Base-by-base conservation (phyloP, 805 yeast species). In the Barnettozyma siamensis region DNA sequence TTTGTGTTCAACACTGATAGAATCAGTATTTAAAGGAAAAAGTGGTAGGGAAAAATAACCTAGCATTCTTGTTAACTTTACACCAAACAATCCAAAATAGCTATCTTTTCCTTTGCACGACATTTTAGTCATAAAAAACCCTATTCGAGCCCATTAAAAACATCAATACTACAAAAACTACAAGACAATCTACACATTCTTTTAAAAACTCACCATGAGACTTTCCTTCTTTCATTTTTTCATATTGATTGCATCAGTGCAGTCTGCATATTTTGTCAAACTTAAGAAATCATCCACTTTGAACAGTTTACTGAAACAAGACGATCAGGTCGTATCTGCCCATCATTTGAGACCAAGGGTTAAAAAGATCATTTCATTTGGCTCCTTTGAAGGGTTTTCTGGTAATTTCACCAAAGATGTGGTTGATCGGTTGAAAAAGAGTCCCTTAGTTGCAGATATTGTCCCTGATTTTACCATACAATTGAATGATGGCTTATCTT, bases 371-470 rank as follows among this genome's bases (percentile, higher is more conserved):
- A 78, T 78, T 49, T 70, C 83, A 0, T 77, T 87, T 53, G 94
- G 94, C 1, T 70, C 69, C 18, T 83, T 85, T 55, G 76, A 74
- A 48, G 94, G 84, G 0, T 75, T 88, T 46, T 70, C 81, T 0
- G 88, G 88, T 1, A 71, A 70, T 41, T 76, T 82, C 55, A 65
- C 80, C 10, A 57, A 62, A 21, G 75, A 66, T 10, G 64, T 72
- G 1, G 51, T 76, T 29, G 69, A 67, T 8, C 65, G 72, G 50
- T 68, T 82, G 44, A 66, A 66, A 32, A 60, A 58, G 17, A 80
- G 79, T 54, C 88, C 87, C 2, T 59, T 78, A 55, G 80, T 88
- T 28, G 77, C 78, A 4, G 83, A 78, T 30, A 67, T 88, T 3
- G 78, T 83, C 0, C 83, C 82, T 11, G 95, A 88, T 59, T 66